phyloP scores from a whole-genome alignment of 495 filamentous ascomycete genomes.

The Apiosordaria backusii region DNA sequence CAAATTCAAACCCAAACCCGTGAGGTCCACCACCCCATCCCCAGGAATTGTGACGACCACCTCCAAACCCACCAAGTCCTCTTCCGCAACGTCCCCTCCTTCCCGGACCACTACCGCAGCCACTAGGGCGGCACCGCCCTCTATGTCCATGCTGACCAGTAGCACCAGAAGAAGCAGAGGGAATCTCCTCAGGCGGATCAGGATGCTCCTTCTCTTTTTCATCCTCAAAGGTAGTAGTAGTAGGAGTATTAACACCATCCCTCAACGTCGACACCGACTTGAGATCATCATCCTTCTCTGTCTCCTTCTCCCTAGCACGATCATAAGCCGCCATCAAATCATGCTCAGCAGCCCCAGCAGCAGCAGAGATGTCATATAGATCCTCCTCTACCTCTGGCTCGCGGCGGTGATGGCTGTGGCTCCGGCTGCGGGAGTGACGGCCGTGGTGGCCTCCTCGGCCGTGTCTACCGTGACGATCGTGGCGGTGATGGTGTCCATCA shows the following conservation, averaged over 20 bases:
- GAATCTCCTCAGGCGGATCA: constrained; percentile 28
- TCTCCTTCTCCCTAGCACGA: constrained; percentile 1
- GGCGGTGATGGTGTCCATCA: neutral
- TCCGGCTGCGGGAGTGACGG: neutral
- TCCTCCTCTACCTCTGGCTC: constrained; percentile 20
- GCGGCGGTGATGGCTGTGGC: constrained; percentile 13
- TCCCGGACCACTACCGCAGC: constrained; percentile 14
- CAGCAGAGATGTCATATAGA: constrained; percentile 18
- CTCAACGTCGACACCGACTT: neutral
- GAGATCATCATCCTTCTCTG: neutral
- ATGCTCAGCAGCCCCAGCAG: constrained; percentile 19
- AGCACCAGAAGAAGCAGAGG: constrained; percentile 4
- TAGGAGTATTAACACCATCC: constrained; percentile 20
- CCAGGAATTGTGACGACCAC: neutral
- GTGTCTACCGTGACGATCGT: constrained; percentile 3
- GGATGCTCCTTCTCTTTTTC: constrained; percentile 23
- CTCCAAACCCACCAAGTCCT: neutral
- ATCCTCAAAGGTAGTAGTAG: constrained; percentile 15
- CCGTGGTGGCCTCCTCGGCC: neutral
- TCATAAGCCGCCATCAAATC: constrained; percentile 10
- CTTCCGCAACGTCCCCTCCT: constrained; percentile 9
- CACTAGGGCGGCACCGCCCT: constrained; percentile 11
- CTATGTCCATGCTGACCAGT: neutral
- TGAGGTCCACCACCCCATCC: neutral
- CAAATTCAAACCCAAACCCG: neutral